Evolutionary conservation across 331 rosid species (phyloP).

Genomic region (Ulmus americana): DNA sequence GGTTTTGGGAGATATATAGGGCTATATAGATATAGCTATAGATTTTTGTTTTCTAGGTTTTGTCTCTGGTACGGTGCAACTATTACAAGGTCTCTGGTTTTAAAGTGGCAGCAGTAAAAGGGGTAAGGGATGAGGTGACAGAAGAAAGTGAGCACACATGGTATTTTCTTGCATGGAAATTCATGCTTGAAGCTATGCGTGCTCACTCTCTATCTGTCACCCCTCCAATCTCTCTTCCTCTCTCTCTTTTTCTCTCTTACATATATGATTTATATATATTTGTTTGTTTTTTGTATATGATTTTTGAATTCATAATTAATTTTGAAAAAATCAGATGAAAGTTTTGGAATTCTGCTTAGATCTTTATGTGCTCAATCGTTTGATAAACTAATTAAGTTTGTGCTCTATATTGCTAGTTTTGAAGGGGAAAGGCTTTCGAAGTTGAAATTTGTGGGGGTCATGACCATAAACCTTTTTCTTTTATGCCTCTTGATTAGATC

Average conservation of each 20-base stretch:
- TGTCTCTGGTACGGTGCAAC: constrained; percentile 1
- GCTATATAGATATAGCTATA: background rate
- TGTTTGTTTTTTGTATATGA: background rate
- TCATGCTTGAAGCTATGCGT: constrained; percentile 78
- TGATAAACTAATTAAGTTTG: too few relatives aligned
- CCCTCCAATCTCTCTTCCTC: constrained; percentile 34
- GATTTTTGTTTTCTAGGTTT: background rate
- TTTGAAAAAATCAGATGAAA: background rate
- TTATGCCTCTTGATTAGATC: too few relatives aligned
- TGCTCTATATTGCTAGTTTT: too few relatives aligned
- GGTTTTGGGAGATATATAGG: background rate
- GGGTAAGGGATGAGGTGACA: constrained; percentile 82
- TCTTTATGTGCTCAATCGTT: too few relatives aligned
- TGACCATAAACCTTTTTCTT: too few relatives aligned
- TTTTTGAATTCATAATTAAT: background rate
- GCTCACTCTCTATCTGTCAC: constrained; percentile 90
- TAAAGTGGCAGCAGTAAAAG: too few relatives aligned
- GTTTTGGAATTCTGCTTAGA: too few relatives aligned
- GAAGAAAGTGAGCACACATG: constrained; percentile 99
- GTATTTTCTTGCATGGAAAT: constrained; percentile 64
- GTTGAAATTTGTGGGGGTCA: too few relatives aligned
- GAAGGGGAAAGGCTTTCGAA: too few relatives aligned
- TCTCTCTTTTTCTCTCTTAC: constrained; percentile 2
- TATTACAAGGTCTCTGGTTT: background rate
- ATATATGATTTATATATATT: background rate